Base-by-base conservation (phyloP, 2,329 filamentous ascomycete species). In the Colletotrichum orbiculare region DNA sequence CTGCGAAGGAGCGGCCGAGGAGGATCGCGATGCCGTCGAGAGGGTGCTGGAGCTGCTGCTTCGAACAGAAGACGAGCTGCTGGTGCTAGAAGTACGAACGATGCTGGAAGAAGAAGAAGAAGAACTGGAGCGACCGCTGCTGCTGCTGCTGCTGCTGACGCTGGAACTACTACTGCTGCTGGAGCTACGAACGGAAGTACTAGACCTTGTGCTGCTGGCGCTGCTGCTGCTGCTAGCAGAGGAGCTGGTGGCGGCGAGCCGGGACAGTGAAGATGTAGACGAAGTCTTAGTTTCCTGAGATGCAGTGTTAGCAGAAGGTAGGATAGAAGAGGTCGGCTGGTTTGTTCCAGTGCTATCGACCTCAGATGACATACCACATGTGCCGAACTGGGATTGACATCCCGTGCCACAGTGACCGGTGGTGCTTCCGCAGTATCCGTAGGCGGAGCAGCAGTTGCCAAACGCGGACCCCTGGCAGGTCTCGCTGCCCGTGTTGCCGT, bases 381-480 rank as follows among this genome's bases (percentile, higher is more conserved):
- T 58, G 38, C 66, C 66, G 33, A 48, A 61, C 5, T 35, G 37
- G 15, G 65, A 50, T 45, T 57, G 64, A 46, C 59, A 67, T 5
- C 69, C 69, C 9, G 59, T 47, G 38, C 59, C 57, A 56, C 70
- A 71, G 62, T 69, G 65, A 10, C 64, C 61, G 11, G 58, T 4
- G 7, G 67, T 60, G 46, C 47, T 61, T n/a, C 69, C 70, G 12
- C 69, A 71, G 45, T 63, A 71, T 33, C 68, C 68, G 37, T 66
- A 70, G 37, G 56, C n/a, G 15, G 67, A 69, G 55, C 69, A 71
- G 61, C 69, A 71, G 17, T 54, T 57, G 4, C 66, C 64, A 64
- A 62, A 66, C 4, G 39, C 25, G 12, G 62, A 67, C 33, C 64
- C 64, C 15, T 34, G n/a, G 15, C 64, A 67, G 4, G 53, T 55